Evolutionary conservation across 2,329 filamentous ascomycete species (phyloP).

Genomic region (Hymenoscyphus albidus): DNA sequence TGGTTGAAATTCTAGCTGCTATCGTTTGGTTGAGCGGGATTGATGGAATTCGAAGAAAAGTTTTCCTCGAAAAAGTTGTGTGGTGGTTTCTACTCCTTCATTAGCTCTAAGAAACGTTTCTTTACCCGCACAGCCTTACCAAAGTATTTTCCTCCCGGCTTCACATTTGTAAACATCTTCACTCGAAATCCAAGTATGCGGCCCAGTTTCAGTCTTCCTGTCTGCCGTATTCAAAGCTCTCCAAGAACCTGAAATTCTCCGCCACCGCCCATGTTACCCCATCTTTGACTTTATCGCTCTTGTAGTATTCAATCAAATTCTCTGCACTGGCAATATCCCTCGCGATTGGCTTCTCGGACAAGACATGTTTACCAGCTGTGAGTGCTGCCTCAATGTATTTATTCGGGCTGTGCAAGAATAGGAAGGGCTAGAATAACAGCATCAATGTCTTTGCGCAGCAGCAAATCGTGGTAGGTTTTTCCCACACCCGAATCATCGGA

Average conservation of each 20-base stretch:
- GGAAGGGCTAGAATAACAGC: slow-evolving; percentile 44
- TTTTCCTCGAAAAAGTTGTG: no score
- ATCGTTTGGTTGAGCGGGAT: no score
- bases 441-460: slow-evolving; percentile 33
- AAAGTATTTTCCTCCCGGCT: slow-evolving; percentile 45
- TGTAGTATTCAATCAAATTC: slow-evolving; percentile 47
- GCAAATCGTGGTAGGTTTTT: slow-evolving; percentile 42
- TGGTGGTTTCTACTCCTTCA: slow-evolving; percentile 37
- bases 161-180: slow-evolving; percentile 43
- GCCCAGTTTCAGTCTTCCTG: slow-evolving; percentile 47
- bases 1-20: no score
- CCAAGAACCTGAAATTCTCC: slow-evolving; percentile 68
- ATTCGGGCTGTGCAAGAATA: slow-evolving; percentile 46
- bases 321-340: slow-evolving; percentile 46
- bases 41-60: no score
- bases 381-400: slow-evolving; percentile 48
- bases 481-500: slow-evolving; percentile 33
- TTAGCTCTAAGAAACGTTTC: background rate
- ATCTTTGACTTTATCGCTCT: slow-evolving; percentile 35
- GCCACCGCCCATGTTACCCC: slow-evolving; percentile 55
- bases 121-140: slow-evolving; percentile 16
- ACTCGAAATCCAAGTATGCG: slow-evolving; percentile 52
- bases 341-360: slow-evolving; percentile 53
- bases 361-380: slow-evolving; percentile 49
- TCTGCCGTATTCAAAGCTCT: slow-evolving; percentile 50